These are phyloP conservation scores for Diaporthe ilicicola DNA, from an alignment of 2,329 filamentous ascomycete species.

Conservation along the genomic window DNA sequence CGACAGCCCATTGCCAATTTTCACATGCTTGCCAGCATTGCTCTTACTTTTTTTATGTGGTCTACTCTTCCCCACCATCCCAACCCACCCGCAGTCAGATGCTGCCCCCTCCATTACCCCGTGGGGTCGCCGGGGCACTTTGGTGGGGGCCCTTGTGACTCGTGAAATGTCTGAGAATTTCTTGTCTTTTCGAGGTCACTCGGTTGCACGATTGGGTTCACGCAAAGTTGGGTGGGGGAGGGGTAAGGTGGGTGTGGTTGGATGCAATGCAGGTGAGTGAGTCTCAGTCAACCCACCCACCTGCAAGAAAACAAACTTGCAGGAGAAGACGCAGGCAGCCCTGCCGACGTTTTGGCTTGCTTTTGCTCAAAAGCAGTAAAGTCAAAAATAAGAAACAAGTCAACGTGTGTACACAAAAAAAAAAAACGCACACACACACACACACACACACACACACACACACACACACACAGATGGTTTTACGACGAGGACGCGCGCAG, in stretches of 20 bases:
- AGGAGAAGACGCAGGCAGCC: slow-evolving; percentile 3
- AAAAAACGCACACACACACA: too few species aligned
- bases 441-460: too few species aligned
- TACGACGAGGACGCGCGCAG: background rate
- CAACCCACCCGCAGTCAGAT: background rate
- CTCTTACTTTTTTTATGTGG: too few species aligned
- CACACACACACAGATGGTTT: too few species aligned
- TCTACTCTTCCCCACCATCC: slow-evolving; percentile 12
- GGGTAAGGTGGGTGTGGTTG: background rate
- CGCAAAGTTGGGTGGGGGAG: too few species aligned
- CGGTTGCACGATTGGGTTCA: background rate
- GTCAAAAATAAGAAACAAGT: too few species aligned
- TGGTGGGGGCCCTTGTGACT: background rate
- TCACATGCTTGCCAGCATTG: slow-evolving; percentile 18
- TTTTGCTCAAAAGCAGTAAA: background rate
- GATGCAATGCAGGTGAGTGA: background rate
- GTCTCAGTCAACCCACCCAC: background rate
- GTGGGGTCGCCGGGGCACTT: slow-evolving; percentile 14
- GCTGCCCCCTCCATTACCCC: slow-evolving; percentile 14
- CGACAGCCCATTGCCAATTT: background rate
- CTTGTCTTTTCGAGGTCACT: background rate
- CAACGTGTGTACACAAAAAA: too few species aligned
- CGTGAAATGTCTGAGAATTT: background rate
- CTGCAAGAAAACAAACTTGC: background rate
- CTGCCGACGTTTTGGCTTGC: background rate